Evolutionary conservation across 2,329 filamentous ascomycete species (phyloP).

Genomic region (Metarhizium anisopliae): DNA sequence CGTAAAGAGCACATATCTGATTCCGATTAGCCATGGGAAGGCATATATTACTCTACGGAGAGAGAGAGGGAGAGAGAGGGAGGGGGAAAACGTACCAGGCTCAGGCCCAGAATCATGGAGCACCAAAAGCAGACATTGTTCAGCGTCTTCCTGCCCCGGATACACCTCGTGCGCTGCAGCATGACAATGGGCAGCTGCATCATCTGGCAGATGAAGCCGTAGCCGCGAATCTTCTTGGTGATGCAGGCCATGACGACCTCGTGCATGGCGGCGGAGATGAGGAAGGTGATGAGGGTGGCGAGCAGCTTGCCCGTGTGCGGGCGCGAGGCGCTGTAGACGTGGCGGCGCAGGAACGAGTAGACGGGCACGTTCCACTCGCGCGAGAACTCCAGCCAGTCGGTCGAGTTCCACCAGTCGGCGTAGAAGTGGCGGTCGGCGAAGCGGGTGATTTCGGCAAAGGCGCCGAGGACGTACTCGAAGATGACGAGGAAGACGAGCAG

Average conservation of each 20-base stretch:
- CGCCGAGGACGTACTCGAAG: constrained; percentile 92
- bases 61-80: neutral
- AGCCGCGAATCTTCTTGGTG: constrained; percentile 90
- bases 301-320: constrained; percentile 65
- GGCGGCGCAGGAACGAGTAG: constrained; percentile 86
- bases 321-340: constrained; percentile 81
- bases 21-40: neutral
- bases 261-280: constrained; percentile 82
- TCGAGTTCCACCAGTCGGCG: constrained; percentile 66
- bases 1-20: constrained; percentile 46
- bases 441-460: constrained; percentile 86
- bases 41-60: neutral
- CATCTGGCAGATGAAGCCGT: constrained; percentile 94
- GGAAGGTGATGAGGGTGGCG: constrained; percentile 83
- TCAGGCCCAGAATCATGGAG: constrained; percentile 80
- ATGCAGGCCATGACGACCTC: constrained; percentile 98
- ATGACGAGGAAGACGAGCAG: constrained; percentile 95
- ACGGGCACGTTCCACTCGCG: constrained; percentile 98
- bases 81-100: constrained; percentile 50
- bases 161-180: constrained; percentile 71
- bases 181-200: constrained; percentile 91
- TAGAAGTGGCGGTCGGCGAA: constrained; percentile 96
- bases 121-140: constrained; percentile 91
- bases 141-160: constrained; percentile 65
- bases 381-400: constrained; percentile 91